Evolutionary conservation across 2,329 filamentous ascomycete species (phyloP).

Genomic region (Xylaria sp.): DNA sequence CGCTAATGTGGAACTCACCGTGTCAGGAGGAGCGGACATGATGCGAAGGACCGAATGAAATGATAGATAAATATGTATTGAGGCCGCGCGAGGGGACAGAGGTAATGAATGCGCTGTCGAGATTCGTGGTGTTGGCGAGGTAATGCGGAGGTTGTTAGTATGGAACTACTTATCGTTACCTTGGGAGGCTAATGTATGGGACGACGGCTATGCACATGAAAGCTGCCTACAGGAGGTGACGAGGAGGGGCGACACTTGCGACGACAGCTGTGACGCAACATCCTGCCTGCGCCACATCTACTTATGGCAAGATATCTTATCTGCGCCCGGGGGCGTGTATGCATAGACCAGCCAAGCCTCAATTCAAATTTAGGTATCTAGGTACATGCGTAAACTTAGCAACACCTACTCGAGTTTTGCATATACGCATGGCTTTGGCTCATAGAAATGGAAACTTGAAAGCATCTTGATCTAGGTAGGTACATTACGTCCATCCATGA

Average conservation of each 20-base stretch:
- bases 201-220: slow-evolving; percentile 25
- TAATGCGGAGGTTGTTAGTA: slow-evolving; percentile 18
- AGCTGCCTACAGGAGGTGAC: slow-evolving; percentile 20
- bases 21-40: slow-evolving; percentile 51
- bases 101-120: slow-evolving; percentile 1
- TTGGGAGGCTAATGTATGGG: slow-evolving; percentile 31
- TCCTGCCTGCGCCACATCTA: slow-evolving; percentile 33
- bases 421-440: slow-evolving; percentile 2
- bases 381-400: neutral
- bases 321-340: slow-evolving; percentile 17
- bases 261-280: slow-evolving; percentile 34
- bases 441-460: neutral
- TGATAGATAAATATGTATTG: slow-evolving; percentile 26
- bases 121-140: slow-evolving; percentile 15
- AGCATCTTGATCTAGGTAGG: slow-evolving; percentile 1
- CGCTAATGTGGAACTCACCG: slow-evolving; percentile 45
- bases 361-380: neutral
- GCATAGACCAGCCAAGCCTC: neutral
- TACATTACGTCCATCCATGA: too few relatives aligned
- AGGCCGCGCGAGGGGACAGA: slow-evolving; percentile 13
- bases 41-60: slow-evolving; percentile 27
- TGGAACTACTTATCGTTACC: slow-evolving; percentile 20
- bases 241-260: slow-evolving; percentile 33
- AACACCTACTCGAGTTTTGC: too few relatives aligned
- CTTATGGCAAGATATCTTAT: neutral